Base-by-base conservation (phyloP, 306 rosid species). In the Arachis hypogaea region DNA sequence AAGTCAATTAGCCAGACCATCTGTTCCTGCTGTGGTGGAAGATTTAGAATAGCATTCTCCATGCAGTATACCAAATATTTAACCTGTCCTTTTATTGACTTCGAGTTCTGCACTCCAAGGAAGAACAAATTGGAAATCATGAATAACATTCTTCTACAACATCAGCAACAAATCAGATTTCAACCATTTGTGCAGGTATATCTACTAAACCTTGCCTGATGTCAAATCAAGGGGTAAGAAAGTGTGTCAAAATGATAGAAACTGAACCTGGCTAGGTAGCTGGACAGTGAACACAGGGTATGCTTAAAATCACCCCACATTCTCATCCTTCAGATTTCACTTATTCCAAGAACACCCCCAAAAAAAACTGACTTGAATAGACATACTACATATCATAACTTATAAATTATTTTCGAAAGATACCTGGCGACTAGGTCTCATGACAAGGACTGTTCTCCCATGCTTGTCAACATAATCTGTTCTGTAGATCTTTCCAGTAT, bases 1-100 rank as follows among this genome's bases (percentile, higher is more conserved):
- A 91, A 94, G 77, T 93, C 98, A 78, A 93, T 86, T 79, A 93
- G 85, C 97, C 98, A 93, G 59, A 93, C 94, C 97, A 93, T 88
- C 72, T 88, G 89, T 66, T 90, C 98, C 75, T 87, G 98, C 28
- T 77, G 82, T 29, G 88, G 65, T 8, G 90, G 78, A 61, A 90
- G 89, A 86, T 93, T 90, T 61, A 83, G 33, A 45, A 93, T 66
- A 7, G 97, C 97, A 77, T 88, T 88, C 88, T 93, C 98, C 97
- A 93, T 87, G 82, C 95, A 93, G 77, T 93, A 93, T 45, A 90
- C 95, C 86, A 93, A 82, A 80, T 88, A 88, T 76, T 78, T 90
- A 64, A 93, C 88, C 80, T 93, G 96, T 47, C 87, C 98, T 82
- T 90, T 87, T 0, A 74, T 86, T 28, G 96, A 85, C 80, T 90